These are phyloP conservation scores for Aspergillus sp. DNA, from an alignment of 2,329 filamentous ascomycete genomes.

Conservation along the genomic window DNA sequence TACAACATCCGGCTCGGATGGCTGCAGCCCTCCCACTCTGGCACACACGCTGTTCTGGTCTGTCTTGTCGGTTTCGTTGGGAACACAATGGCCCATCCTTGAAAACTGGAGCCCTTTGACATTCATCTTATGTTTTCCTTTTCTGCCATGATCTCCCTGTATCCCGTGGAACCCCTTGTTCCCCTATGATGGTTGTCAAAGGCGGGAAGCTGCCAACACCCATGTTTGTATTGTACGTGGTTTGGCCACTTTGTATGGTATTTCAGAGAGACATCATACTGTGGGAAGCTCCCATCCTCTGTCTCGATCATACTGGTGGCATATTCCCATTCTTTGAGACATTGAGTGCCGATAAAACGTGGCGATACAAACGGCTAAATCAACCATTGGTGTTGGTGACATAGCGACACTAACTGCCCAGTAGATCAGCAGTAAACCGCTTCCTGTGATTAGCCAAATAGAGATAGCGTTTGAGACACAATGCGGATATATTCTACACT, in stretches of 20 bases:
- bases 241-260: not conserved
- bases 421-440: constrained; percentile 5
- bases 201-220: not conserved
- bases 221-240: not conserved
- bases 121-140: not conserved
- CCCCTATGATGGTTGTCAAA: not conserved
- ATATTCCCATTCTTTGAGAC: not conserved
- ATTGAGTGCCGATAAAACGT: not conserved
- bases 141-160: not conserved
- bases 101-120: not conserved
- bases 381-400: constrained; percentile 1
- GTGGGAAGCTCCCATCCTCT: not conserved
- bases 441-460: not conserved
- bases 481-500: not conserved
- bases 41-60: constrained; percentile 11
- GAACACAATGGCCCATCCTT: not conserved
- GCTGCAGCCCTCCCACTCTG: constrained; percentile 23
- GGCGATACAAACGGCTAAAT: constrained; percentile 1
- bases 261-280: not conserved
- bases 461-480: not conserved
- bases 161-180: not conserved
- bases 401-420: not conserved
- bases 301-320: no score
- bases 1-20: constrained; percentile 27
- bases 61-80: constrained; percentile 9